Conservation (phyloP, 345 rosid genomes). For the Kernera saxatilis region DNA sequence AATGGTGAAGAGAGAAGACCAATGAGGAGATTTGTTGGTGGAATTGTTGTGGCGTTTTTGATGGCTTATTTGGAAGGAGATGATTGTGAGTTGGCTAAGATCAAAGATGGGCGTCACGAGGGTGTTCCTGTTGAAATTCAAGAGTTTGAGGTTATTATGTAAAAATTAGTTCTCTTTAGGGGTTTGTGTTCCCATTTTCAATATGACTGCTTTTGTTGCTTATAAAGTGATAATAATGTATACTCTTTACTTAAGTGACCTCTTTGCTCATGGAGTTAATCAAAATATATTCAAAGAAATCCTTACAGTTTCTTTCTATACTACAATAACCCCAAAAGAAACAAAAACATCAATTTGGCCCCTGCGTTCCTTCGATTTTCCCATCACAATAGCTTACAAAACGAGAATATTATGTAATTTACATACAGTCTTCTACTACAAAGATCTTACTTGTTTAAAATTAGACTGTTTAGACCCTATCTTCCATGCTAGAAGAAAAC, state of each 20-base stretch:
- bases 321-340: neutral
- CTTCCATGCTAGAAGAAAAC: neutral
- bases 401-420: neutral
- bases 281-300: neutral
- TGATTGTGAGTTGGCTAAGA: constrained; percentile 38
- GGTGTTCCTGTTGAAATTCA: constrained; percentile 50
- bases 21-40: constrained; percentile 76
- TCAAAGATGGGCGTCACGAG: constrained; percentile 44
- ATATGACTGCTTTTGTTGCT: neutral
- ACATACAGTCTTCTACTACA: neutral
- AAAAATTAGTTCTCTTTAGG: constrained; percentile 1
- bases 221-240: neutral
- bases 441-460: neutral
- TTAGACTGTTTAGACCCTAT: neutral
- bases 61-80: constrained; percentile 56
- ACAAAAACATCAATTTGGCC: neutral
- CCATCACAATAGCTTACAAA: neutral
- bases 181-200: neutral
- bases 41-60: constrained; percentile 59
- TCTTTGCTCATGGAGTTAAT: neutral
- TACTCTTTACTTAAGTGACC: neutral
- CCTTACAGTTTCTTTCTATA: neutral
- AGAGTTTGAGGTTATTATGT: constrained; percentile 36
- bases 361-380: neutral
- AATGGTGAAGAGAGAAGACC: constrained; percentile 70